A percentile compares a stretch with the other conserved stretches of the same genome.
Conservation (phyloP, 179 eudicot species). For the Silene noctiflora region DNA sequence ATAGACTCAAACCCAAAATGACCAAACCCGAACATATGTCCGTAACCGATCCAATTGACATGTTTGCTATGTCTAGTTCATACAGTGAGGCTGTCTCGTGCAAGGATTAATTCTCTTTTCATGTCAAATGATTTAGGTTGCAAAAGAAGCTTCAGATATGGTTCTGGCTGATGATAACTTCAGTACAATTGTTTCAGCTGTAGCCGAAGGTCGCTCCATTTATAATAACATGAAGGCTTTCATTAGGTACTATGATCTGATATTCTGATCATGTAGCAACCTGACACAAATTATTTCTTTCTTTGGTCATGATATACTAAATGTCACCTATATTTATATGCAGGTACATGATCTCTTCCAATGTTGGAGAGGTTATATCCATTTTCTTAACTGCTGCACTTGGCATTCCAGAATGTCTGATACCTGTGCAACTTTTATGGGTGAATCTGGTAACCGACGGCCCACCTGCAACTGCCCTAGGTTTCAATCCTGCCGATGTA, state of each 20-base stretch:
- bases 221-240: constrained; percentile 96
- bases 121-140: constrained; percentile 49
- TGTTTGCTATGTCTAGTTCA: too few relatives aligned
- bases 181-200: constrained; percentile 83
- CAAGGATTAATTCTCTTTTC: too few relatives aligned
- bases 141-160: constrained; percentile 98
- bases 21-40: too few relatives aligned
- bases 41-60: too few relatives aligned
- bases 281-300: not conserved
- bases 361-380: constrained; percentile 85
- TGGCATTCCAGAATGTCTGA: constrained; percentile 84
- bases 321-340: constrained; percentile 7
- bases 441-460: constrained; percentile 95
- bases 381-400: constrained; percentile 86
- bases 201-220: constrained; percentile 89
- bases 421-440: constrained; percentile 93
- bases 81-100: too few relatives aligned
- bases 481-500: constrained; percentile 86
- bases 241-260: constrained; percentile 47
- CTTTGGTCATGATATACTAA: not conserved
- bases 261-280: not conserved
- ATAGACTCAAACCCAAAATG: too few relatives aligned
- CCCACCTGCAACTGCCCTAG: constrained; percentile 95
- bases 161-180: constrained; percentile 93
- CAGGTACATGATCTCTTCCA: constrained; percentile 98